These are phyloP conservation scores for Pisolithus tinctorius DNA, from an alignment of 768 basidiomycete species.

Conservation along the genomic window DNA sequence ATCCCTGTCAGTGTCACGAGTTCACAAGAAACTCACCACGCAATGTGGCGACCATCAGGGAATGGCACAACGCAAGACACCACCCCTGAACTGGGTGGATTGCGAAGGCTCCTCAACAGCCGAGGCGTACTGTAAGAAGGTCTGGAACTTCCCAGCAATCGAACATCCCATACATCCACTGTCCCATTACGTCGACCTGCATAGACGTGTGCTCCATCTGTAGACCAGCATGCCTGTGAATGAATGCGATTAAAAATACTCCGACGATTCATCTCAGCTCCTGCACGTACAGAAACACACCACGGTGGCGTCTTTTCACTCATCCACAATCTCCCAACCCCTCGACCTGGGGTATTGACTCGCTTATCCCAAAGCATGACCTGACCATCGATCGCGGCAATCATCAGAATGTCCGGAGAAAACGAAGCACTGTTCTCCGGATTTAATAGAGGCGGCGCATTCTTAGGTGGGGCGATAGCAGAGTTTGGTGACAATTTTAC, in stretches of 20 bases:
- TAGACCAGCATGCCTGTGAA: constrained; percentile 87
- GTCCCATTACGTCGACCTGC: constrained; percentile 88
- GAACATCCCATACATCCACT: constrained; percentile 92
- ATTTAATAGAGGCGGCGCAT: constrained; percentile 70
- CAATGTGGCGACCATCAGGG: constrained; percentile 87
- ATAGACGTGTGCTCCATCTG: constrained; percentile 80
- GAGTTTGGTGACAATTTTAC: constrained; percentile 26
- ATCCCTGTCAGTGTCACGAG: constrained; percentile 8
- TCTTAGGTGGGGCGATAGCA: constrained; percentile 53
- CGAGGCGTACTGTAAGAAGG: constrained; percentile 56
- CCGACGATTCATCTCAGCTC: constrained; percentile 1
- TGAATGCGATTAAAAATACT: constrained; percentile 3
- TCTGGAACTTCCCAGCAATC: constrained; percentile 63
- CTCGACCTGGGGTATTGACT: constrained; percentile 51
- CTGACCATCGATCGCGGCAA: constrained; percentile 87
- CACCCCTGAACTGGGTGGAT: constrained; percentile 83
- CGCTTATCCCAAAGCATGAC: constrained; percentile 89
- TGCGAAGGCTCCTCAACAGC: constrained; percentile 74
- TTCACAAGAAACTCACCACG: constrained; percentile 55
- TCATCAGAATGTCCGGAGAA: constrained; percentile 82
- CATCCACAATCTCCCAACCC: constrained; percentile 82
- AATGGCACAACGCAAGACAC: constrained; percentile 90
- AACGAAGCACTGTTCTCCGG: constrained; percentile 50
- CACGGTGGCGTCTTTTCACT: constrained; percentile 91
- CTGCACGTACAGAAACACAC: constrained; percentile 79